Percentiles rank a stretch among this genome's conserved stretches.
Evolutionary conservation across 2,329 filamentous ascomycete species (phyloP).

Genomic region (Rasamsonia emersonii): DNA sequence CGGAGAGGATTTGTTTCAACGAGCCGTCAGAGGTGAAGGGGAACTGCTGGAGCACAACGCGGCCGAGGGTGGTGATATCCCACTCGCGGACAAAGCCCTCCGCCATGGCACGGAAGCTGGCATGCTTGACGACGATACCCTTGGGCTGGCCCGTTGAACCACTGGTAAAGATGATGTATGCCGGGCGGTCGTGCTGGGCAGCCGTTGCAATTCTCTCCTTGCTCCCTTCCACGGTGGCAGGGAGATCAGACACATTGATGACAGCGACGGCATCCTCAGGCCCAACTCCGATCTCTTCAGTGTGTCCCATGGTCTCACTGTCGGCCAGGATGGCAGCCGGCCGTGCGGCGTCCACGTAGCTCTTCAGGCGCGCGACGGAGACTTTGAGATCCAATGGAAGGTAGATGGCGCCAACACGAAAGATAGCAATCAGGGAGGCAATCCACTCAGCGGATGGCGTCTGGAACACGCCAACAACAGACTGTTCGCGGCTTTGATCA

Average conservation of each 20-base stretch:
- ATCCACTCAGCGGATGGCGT: constrained; percentile 27
- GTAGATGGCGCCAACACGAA: constrained; percentile 26
- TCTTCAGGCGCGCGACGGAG: constrained; percentile 20
- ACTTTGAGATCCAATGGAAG: constrained; percentile 31
- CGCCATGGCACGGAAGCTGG: constrained; percentile 12
- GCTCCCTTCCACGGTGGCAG: too few relatives aligned
- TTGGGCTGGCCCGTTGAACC: constrained; percentile 27
- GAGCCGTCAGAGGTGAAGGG: constrained; percentile 9
- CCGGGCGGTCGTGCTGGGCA: background rate
- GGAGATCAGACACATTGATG: too few relatives aligned
- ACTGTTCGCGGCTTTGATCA: too few relatives aligned
- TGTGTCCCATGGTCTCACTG: constrained; percentile 7
- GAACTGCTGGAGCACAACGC: constrained; percentile 9
- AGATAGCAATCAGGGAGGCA: constrained; percentile 23
- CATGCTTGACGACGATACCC: constrained; percentile 17
- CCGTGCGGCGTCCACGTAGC: constrained; percentile 20
- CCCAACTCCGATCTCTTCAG: background rate
- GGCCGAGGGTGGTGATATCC: background rate
- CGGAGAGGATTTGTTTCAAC: constrained; percentile 10
- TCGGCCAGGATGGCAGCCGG: constrained; percentile 22
- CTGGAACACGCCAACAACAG: constrained; percentile 37
- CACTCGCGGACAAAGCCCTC: constrained; percentile 6
- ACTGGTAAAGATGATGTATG: constrained; percentile 18
- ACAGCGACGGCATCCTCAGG: background rate
- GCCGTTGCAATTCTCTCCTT: too few relatives aligned